Conservation (phyloP, 169 alveolate genomes). For the Plasmodium vinckei region DNA sequence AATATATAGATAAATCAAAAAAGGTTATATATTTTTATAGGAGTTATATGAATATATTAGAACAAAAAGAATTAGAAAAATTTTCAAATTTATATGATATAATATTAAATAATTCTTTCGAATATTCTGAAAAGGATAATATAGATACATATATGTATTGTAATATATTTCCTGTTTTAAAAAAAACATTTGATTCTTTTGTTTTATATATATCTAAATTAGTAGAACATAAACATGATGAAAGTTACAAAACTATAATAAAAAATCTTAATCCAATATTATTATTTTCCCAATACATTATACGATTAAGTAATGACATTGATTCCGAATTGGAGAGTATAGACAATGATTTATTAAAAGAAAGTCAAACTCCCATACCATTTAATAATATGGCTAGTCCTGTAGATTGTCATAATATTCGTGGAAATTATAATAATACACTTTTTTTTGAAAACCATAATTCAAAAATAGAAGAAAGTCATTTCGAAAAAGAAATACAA, state of each 20-base stretch:
- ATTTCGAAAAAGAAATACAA: conserved; percentile 24
- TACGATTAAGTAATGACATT: conserved; percentile 41
- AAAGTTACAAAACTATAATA: conserved; percentile 20
- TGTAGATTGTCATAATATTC: not conserved
- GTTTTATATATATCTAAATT: conserved; percentile 43
- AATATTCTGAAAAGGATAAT: conserved; percentile 48
- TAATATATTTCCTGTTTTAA: conserved; percentile 52
- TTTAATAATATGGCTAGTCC: not conserved
- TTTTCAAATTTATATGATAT: conserved; percentile 38
- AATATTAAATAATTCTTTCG: conserved; percentile 64
- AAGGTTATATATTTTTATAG: conserved; percentile 31
- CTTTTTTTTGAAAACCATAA: not conserved
- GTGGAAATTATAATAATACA: not conserved
- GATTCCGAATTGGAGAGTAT: not conserved
- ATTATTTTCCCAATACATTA: conserved; percentile 58
- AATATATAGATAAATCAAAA: conserved; percentile 61
- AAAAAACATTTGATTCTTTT: conserved; percentile 67
- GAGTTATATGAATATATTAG: conserved; percentile 57
- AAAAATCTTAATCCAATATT: conserved; percentile 56
- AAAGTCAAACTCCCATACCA: not conserved
- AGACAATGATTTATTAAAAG: not conserved
- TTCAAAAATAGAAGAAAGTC: not conserved
- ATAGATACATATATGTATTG: conserved; percentile 70
- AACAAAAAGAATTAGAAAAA: conserved; percentile 61
- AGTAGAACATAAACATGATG: conserved; percentile 43